phyloP scores from a whole-genome alignment of 306 rosid species.

The Nissolia schottii region DNA sequence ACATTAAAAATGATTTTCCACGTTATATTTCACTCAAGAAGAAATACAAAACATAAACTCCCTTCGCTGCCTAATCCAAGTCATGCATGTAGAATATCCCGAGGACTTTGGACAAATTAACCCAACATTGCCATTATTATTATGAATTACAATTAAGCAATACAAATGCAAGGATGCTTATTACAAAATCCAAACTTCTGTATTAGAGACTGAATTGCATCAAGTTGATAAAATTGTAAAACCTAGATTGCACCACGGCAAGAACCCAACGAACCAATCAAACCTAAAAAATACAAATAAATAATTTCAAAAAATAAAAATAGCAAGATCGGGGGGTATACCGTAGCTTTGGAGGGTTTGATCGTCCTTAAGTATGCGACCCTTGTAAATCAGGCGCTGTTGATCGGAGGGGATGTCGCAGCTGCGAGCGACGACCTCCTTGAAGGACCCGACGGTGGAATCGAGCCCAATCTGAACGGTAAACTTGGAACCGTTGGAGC shows the following conservation, averaged over 20 bases:
- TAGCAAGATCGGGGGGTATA: constrained; percentile 34
- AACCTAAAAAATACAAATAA: not conserved
- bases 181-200: not conserved
- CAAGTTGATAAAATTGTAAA: not conserved
- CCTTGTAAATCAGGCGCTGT: constrained; percentile 87
- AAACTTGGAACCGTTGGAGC: constrained; percentile 73
- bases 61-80: not conserved
- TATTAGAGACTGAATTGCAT: not conserved
- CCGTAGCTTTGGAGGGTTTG: constrained; percentile 75
- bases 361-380: constrained; percentile 82
- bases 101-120: not conserved
- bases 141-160: not conserved
- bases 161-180: not conserved
- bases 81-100: not conserved
- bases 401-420: constrained; percentile 59
- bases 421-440: constrained; percentile 43
- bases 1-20: not conserved
- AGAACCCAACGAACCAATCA: not conserved
- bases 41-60: not conserved
- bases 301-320: not conserved
- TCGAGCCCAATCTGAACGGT: constrained; percentile 50
- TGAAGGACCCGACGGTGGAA: constrained; percentile 54
- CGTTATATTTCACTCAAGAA: not conserved
- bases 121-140: not conserved
- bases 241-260: not conserved